Conservation (phyloP, 495 filamentous ascomycete genomes). For the Aspergillus bertholletiae region DNA sequence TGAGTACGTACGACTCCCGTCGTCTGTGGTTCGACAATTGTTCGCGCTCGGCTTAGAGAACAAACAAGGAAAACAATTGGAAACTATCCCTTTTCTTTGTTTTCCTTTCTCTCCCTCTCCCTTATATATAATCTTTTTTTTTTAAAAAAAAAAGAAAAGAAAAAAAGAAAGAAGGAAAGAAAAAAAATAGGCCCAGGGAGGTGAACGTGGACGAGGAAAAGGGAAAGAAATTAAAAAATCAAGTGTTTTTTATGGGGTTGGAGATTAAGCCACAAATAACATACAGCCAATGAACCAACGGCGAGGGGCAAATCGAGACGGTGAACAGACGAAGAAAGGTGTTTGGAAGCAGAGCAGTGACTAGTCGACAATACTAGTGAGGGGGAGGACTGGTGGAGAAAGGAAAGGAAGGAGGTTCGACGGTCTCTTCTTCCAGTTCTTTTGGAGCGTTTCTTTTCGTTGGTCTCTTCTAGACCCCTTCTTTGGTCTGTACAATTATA, state of each 20-base stretch:
- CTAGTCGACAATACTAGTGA: background rate
- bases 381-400: background rate
- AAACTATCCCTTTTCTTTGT: background rate
- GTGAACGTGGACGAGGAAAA: background rate
- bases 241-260: background rate
- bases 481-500: background rate
- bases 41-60: background rate
- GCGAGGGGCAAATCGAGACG: background rate
- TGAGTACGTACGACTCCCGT: no score
- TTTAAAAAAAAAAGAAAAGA: background rate
- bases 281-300: background rate
- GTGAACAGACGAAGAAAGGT: background rate
- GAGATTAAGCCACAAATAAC: background rate
- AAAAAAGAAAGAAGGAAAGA: no score
- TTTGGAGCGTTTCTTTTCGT: background rate
- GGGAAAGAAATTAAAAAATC: background rate
- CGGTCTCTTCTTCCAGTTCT: background rate
- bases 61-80: slow-evolving; percentile 3
- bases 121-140: background rate
- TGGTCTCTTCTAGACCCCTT: background rate
- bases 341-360: background rate
- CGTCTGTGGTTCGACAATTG: no score
- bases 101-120: no score
- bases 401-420: background rate
- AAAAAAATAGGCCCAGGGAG: background rate